Evolutionary conservation across 192 early-diverging fungal genomes (phyloP).

Genomic region (Entophlyctis luteolus): DNA sequence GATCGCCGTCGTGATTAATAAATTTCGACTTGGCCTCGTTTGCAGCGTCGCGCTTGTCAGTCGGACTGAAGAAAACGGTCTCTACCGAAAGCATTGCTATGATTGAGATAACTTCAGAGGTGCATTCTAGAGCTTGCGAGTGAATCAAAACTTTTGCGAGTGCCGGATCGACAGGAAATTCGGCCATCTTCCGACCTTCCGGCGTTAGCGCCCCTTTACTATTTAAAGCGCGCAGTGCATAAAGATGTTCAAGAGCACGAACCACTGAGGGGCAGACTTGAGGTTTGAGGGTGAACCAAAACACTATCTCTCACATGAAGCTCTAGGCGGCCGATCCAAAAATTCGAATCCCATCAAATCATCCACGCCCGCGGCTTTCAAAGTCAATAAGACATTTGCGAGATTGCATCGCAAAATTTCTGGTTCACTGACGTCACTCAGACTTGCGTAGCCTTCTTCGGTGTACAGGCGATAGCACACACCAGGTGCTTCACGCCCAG

Average conservation of each 20-base stretch:
- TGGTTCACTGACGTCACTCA: constrained; percentile 78
- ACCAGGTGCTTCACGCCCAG: constrained; percentile 93
- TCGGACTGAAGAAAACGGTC: constrained; percentile 80
- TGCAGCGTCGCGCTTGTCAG: constrained; percentile 79
- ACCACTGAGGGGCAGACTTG: constrained; percentile 45
- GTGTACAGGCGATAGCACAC: constrained; percentile 91
- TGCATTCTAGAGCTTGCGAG: constrained; percentile 72
- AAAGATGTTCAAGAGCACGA: constrained; percentile 83
- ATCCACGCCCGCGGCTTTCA: constrained; percentile 89
- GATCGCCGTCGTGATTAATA: constrained; percentile 82
- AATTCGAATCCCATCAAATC: constrained; percentile 91
- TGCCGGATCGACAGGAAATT: constrained; percentile 87
- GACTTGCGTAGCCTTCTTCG: constrained; percentile 67
- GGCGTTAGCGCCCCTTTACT: constrained; percentile 73
- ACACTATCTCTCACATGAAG: constrained; percentile 42
- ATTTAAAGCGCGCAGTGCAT: constrained; percentile 81
- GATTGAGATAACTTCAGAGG: constrained; percentile 82
- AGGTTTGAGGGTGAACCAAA: neutral
- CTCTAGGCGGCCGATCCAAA: constrained; percentile 84
- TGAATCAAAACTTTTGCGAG: constrained; percentile 85
- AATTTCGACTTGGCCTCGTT: constrained; percentile 78
- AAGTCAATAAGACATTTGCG: constrained; percentile 73
- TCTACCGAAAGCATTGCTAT: constrained; percentile 91
- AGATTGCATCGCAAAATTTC: constrained; percentile 94
- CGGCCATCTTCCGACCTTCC: constrained; percentile 63